These are phyloP conservation scores for Cytospora piceae DNA, from an alignment of 2,329 filamentous ascomycete genomes.

Conservation along the genomic window DNA sequence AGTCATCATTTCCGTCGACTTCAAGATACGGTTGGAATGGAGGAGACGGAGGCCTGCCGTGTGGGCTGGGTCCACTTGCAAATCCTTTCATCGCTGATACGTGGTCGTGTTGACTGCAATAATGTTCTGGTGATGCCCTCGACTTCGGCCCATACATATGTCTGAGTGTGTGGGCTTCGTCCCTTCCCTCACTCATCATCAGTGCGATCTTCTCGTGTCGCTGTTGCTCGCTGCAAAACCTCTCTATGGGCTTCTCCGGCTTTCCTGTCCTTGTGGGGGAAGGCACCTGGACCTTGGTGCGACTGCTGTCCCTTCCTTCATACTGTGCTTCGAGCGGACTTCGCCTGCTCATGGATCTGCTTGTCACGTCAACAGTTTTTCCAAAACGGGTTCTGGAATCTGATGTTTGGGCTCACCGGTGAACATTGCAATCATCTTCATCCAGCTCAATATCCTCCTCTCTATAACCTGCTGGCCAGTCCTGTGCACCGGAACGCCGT, in stretches of 20 bases:
- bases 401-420: neutral
- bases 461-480: neutral
- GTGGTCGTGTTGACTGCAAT: slow-evolving; percentile 8
- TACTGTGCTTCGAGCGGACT: neutral
- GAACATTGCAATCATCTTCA: neutral
- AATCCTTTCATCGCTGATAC: neutral
- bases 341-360: neutral
- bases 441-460: slow-evolving; percentile 7
- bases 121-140: neutral
- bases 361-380: neutral
- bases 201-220: slow-evolving; percentile 27
- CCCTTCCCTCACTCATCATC: slow-evolving; percentile 16
- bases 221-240: slow-evolving; percentile 23
- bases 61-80: neutral
- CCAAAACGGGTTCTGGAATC: neutral
- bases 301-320: slow-evolving; percentile 3
- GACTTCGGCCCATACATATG: neutral
- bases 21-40: slow-evolving; percentile 10
- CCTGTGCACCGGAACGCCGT: neutral
- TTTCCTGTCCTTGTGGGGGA: slow-evolving; percentile 2
- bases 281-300: slow-evolving; percentile 9
- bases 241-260: slow-evolving; percentile 17
- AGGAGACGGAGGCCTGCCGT: slow-evolving; percentile 8
- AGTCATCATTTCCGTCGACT: neutral
- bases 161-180: neutral